Evolutionary conservation across 129 eudicot genomes (phyloP).

Genomic region (Daucus carota): DNA sequence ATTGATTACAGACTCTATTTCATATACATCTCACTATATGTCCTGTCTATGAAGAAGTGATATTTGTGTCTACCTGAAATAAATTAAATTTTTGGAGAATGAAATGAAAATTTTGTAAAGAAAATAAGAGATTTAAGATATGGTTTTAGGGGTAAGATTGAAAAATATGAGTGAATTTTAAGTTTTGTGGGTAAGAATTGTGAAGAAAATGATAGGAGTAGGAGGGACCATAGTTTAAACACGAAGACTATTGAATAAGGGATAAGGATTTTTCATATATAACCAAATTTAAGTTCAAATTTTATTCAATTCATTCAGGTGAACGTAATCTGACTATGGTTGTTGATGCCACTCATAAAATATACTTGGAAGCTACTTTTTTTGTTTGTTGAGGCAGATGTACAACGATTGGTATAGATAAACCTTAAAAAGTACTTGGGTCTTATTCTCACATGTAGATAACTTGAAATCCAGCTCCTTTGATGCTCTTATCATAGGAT

Average conservation of each 20-base stretch:
- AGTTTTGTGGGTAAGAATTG: neutral
- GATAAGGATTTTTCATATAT: neutral
- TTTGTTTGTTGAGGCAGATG: neutral
- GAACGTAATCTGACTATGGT: neutral
- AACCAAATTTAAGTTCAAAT: neutral
- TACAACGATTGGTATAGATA: neutral
- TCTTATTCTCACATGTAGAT: neutral
- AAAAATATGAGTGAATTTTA: neutral
- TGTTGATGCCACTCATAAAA: neutral
- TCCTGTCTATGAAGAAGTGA: neutral
- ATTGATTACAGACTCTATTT: neutral
- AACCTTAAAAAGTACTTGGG: neutral
- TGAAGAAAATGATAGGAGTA: neutral
- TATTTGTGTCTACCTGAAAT: neutral
- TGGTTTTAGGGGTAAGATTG: neutral
- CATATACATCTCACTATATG: neutral
- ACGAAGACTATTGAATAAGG: neutral
- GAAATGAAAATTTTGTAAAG: neutral
- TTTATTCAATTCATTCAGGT: neutral
- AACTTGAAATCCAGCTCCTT: neutral
- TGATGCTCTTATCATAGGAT: neutral
- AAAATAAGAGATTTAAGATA: neutral
- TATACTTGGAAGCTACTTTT: no score
- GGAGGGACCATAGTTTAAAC: neutral
- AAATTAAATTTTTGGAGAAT: neutral